Evolutionary conservation across 2,329 filamentous ascomycete genomes (phyloP), one percentile per base, ranked within the genome.

Genomic region (Pseudocercospora cruenta): DNA sequence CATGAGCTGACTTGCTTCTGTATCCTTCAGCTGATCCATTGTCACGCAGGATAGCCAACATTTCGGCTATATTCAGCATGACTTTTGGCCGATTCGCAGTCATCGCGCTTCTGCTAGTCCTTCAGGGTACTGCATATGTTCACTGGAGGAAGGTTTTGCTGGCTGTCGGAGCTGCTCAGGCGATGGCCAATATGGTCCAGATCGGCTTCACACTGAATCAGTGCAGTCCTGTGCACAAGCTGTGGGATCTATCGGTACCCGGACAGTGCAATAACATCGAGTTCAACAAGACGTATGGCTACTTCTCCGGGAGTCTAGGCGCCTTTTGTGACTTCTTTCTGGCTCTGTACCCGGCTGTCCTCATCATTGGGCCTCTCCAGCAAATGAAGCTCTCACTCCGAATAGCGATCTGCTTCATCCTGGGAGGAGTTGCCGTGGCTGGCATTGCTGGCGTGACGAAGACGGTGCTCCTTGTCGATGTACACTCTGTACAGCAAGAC

Each of bases 401-500:
- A 22, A 47, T 67, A 22, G 62, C 33, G 8, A 60, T 69, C 12
- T 69, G 67, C 33, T 47, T 68, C 19, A 65, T 69, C 28, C 64
- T 69, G 65, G 65, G 59, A 12, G 63, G 67, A 21, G 65, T 65
- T 31, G 36, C 62, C 8, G 59, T 69, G n/a, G 69, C 68, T 12
- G 66, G 66, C 8, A 58, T 66, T 33, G 69, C 69, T 21, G 69
- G 64, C 6, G 62, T 69, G 26, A 49, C 67, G 28, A 69, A 70
- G 55, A 68, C 68, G 26, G 60, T 66, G 14, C 22, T 61, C 12
- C 53, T 70, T 33, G 55, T 4, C 39, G 12, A 57, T 24, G 57
- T 58, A 39, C 39, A 65, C 24, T 43, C 58, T 21, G 26, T 57
- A n/a, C 43, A 39, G 65, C 14, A 16, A 16, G 39, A 19, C 14